phyloP scores from a whole-genome alignment of 2,329 filamentous ascomycete genomes.

The Dactylellina haptotyla region DNA sequence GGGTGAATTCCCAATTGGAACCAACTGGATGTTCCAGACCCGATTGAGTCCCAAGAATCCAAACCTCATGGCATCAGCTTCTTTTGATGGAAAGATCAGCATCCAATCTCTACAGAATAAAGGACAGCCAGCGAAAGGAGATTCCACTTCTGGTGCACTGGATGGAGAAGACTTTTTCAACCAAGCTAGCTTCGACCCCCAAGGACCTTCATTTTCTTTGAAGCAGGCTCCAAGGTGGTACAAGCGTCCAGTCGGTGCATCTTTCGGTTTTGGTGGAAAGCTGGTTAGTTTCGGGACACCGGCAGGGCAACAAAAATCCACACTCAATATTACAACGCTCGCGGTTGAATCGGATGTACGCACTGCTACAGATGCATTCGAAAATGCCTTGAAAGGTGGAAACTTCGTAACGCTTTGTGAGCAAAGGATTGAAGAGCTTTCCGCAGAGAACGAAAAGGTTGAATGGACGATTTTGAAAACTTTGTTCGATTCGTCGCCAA shows the following conservation, averaged over 20 bases:
- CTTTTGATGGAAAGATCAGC: slow-evolving; percentile 95
- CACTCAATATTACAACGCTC: slow-evolving; percentile 85
- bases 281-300: slow-evolving; percentile 77
- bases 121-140: slow-evolving; percentile 66
- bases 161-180: slow-evolving; percentile 97
- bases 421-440: slow-evolving; percentile 76
- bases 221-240: slow-evolving; percentile 89
- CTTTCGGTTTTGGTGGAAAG: slow-evolving; percentile 96
- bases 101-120: slow-evolving; percentile 87
- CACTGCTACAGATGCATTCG: slow-evolving; percentile 85
- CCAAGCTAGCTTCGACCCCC: slow-evolving; percentile 88
- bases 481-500: slow-evolving; percentile 83
- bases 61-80: slow-evolving; percentile 89
- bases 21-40: slow-evolving; percentile 99
- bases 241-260: slow-evolving; percentile 82
- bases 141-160: slow-evolving; percentile 72
- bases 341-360: slow-evolving; percentile 86
- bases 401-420: slow-evolving; percentile 83
- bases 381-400: slow-evolving; percentile 80
- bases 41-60: slow-evolving; percentile 94
- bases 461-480: slow-evolving; percentile 97
- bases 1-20: slow-evolving; percentile 94
- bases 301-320: slow-evolving; percentile 75
- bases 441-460: slow-evolving; percentile 88
- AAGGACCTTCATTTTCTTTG: slow-evolving; percentile 88